Conservation (phyloP, 495 filamentous ascomycete genomes). For the Neurospora africana region DNA sequence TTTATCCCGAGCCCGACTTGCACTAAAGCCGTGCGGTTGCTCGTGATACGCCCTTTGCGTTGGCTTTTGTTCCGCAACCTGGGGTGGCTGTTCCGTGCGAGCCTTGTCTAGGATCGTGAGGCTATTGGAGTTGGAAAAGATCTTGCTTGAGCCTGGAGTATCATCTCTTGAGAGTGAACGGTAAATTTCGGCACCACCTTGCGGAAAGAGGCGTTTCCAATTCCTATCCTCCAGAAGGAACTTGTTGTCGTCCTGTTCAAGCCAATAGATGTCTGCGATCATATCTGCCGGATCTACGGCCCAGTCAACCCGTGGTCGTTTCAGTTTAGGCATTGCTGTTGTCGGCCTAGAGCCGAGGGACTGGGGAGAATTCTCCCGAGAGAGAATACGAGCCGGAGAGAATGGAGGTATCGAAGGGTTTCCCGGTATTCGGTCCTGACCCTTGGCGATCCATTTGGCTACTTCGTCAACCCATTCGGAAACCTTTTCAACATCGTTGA, state of each 20-base stretch:
- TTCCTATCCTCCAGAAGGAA: conserved; percentile 61
- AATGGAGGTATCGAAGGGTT: conserved; percentile 49
- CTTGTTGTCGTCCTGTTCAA: conserved; percentile 68
- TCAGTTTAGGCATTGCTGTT: conserved; percentile 33
- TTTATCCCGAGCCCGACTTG: conserved; percentile 28
- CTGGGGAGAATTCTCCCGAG: conserved; percentile 22
- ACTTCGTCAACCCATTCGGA: conserved; percentile 65
- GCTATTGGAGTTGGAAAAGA: conserved; percentile 5
- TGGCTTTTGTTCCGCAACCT: conserved; percentile 8
- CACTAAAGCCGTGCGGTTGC: conserved; percentile 11
- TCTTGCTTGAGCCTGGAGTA: conserved; percentile 15
- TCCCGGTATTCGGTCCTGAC: conserved; percentile 25
- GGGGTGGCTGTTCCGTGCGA: conserved; percentile 6
- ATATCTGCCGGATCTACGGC: conserved; percentile 65
- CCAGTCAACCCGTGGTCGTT: conserved; percentile 70
- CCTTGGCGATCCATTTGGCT: conserved; percentile 37
- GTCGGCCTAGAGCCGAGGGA: conserved; percentile 20
- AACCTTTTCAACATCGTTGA: conserved; percentile 59
- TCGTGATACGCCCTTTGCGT: conserved; percentile 10
- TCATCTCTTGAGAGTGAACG: conserved; percentile 13
- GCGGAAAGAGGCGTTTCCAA: conserved; percentile 58
- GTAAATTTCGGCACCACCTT: conserved; percentile 13
- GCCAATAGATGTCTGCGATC: conserved; percentile 76
- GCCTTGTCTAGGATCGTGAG: conserved; percentile 5
- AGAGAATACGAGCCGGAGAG: conserved; percentile 27